Evolutionary conservation across 768 basidiomycete genomes (phyloP), one percentile per base, ranked within the genome.

Genomic region (Royoungia palumana): DNA sequence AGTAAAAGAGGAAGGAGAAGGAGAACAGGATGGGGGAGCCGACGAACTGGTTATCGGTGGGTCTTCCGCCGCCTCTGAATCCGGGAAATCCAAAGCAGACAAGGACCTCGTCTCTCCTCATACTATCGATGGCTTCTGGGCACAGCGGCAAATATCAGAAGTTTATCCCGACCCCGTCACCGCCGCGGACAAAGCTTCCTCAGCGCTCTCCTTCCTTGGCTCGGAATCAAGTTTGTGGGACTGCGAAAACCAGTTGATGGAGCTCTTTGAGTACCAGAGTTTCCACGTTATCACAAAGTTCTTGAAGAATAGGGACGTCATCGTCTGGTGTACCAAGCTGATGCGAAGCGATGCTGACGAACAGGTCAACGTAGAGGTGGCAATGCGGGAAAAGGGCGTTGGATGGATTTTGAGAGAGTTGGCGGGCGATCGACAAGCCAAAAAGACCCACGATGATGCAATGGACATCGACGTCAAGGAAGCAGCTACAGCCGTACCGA

Each of bases 291-390:
- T 90, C 58, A 85, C 87, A 16, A 87, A 83, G 51, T 87, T 98
- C 62, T 80, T 95, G 64, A 93, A 94, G 70, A 98, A 98, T 72
- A 83, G 94, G 47, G 96, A 99, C 43, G 88, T 91, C 50, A 76
- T 98, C 42, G 93, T 97, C 0, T 99, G 96, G 96, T 96, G 92
- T 60, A 99, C 96, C 40, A 94, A 94, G 70, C 79, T 97, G 42
- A 89, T 92, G 69, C 82, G 95, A 20, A 87, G 86, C 46, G 83
- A 87, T 58, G 88, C 89, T 0, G 87, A 96, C 40, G 91, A 92
- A 65, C 81, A 87, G 41, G 82, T 94, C 37, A 92, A 97, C 61
- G 81, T 96, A 35, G 94, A 98, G 69, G 95, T 98, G 5, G 92
- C 92, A 0, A 99, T 99, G 96, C 78, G 95, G 38, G 95, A 98